Conservation (phyloP, 73 alveolate genomes). For the Loxodes magnus region DNA sequence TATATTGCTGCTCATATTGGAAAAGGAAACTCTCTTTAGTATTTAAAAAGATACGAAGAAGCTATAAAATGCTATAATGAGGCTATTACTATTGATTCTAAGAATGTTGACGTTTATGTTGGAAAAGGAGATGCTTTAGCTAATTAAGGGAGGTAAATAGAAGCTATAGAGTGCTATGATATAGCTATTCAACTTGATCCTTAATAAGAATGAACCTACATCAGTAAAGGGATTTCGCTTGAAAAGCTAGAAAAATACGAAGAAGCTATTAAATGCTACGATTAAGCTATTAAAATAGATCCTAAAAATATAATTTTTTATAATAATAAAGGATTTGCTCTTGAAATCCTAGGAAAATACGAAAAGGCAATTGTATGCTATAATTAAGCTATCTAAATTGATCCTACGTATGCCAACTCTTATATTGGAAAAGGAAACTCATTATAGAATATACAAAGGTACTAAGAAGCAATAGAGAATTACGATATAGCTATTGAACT, state of each 20-base stretch:
- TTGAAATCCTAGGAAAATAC: neutral
- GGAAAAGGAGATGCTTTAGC: constrained; percentile 28
- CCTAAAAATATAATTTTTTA: constrained; percentile 22
- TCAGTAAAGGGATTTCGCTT: constrained; percentile 16
- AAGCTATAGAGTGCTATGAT: constrained; percentile 22
- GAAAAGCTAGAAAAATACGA: constrained; percentile 15
- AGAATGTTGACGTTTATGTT: constrained; percentile 19
- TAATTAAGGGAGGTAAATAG: constrained; percentile 18
- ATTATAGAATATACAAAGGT: neutral
- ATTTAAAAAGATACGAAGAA: constrained; percentile 18
- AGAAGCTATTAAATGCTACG: constrained; percentile 19
- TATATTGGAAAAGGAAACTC: neutral
- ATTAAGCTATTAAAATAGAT: constrained; percentile 20
- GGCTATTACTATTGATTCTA: constrained; percentile 19
- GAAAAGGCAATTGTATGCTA: neutral
- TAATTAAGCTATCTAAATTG: neutral
- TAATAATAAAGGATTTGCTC: constrained; percentile 11
- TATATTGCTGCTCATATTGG: constrained; percentile 20
- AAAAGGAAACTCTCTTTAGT: constrained; percentile 33
- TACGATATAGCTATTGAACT: neutral
- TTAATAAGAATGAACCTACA: constrained; percentile 13
- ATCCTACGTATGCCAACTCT: neutral
- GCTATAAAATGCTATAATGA: constrained; percentile 18
- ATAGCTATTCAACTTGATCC: constrained; percentile 12
- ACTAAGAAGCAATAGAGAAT: neutral